Base-by-base conservation (phyloP, 176 grass and related monocot genomes). In the Secale cereale region DNA sequence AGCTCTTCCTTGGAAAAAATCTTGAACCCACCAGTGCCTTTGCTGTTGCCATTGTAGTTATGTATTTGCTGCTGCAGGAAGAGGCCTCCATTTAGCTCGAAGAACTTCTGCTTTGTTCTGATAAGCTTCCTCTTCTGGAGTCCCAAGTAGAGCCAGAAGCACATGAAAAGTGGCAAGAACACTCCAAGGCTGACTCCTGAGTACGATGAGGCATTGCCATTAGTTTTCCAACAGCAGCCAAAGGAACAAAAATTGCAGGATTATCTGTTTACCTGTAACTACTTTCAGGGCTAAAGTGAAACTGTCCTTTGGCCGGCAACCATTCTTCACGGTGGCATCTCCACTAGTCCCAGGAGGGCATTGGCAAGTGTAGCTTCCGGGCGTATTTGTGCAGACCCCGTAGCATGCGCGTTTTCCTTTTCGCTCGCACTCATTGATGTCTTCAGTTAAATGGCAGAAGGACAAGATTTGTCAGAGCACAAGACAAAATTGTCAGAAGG, bases 71-170 rank as follows among this genome's bases (percentile, higher is more conserved):
- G 85, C 77, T 86, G 85, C 43, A 93, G 57, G 27, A 93, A 19
- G 15, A 88, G 17, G 13, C 92, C 92, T n/a, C 92, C 92, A 19
- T 94, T 94, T 41, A 88, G 88, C 80, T 94, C 88, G 19, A 94
- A 94, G 72, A 91, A 94, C 31, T 29, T 79, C 20, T 85, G 85
- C 75, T 88, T 94, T 11, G 86, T 71, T 32, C 81, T 82, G 36
- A 91, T 86, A 23, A 91, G 86, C 37, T 79, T 94, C 56, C 74
- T 74, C 68, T 88, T 91, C 81, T 91, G 45, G 9, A 82, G 67
- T 31, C 75, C 86, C 26, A 94, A 68, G 52, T 81, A 78, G 25
- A 82, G 10, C 23, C 59, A 86, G 23, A 88, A 76, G 37, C 37
- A 77, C 26, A 78, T 37, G 17, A 77, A 76, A 17, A 69, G 20